These are phyloP conservation scores for Arthrobotrys musiformis DNA, from an alignment of 2,329 filamentous ascomycete species.

Conservation along the genomic window DNA sequence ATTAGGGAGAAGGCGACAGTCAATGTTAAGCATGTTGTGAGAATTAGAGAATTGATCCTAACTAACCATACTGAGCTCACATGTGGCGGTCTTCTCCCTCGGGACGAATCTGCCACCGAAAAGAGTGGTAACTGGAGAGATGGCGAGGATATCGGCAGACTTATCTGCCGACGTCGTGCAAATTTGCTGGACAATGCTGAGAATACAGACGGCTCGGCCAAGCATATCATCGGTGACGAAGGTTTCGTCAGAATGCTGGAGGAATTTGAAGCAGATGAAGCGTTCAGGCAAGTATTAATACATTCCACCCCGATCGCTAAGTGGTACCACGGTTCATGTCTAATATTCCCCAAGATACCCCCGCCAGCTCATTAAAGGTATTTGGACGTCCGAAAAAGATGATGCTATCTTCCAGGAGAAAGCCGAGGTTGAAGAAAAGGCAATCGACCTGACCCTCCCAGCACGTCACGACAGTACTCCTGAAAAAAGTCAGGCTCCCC, in stretches of 20 bases:
- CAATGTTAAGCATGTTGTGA: neutral
- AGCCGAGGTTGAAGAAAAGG: neutral
- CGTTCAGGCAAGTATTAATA: slow-evolving; percentile 20
- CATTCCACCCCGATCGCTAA: too few relatives aligned
- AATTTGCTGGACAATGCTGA: slow-evolving; percentile 22
- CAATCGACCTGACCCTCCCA: neutral
- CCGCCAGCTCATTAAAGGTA: neutral
- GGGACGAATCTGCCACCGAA: neutral
- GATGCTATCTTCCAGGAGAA: neutral
- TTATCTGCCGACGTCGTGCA: slow-evolving; percentile 39
- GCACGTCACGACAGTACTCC: too few relatives aligned
- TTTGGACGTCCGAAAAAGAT: neutral
- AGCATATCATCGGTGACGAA: slow-evolving; percentile 25
- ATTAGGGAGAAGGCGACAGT: slow-evolving; percentile 20
- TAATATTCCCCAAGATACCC: slow-evolving; percentile 2
- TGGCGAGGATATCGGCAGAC: slow-evolving; percentile 22
- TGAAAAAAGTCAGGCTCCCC: neutral
- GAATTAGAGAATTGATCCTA: slow-evolving; percentile 20
- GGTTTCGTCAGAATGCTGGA: slow-evolving; percentile 28
- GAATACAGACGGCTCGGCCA: slow-evolving; percentile 16
- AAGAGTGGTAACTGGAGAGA: neutral
- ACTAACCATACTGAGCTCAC: slow-evolving; percentile 40
- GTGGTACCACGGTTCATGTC: too few relatives aligned
- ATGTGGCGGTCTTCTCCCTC: slow-evolving; percentile 27
- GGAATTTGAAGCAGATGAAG: slow-evolving; percentile 39